Evolutionary conservation across 495 filamentous ascomycete species (phyloP).

Genomic region (Aspergillus campestris): DNA sequence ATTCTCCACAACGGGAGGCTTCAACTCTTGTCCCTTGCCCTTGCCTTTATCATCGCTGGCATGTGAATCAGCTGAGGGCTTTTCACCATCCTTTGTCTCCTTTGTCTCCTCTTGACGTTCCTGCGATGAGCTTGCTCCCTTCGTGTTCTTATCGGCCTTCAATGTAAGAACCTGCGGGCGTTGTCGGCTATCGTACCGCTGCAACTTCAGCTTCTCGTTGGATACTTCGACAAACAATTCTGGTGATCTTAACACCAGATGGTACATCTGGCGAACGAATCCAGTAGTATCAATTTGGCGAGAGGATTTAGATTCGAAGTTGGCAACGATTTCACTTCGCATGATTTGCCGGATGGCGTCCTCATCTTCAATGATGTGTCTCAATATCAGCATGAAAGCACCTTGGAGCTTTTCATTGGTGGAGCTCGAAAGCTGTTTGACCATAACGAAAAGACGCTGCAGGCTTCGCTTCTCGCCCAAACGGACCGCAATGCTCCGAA

Average conservation of each 20-base stretch:
- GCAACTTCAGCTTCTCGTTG: constrained; percentile 71
- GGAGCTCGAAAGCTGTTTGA: constrained; percentile 76
- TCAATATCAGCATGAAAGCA: constrained; percentile 76
- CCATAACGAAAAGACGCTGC: constrained; percentile 85
- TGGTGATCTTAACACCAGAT: constrained; percentile 75
- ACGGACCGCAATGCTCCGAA: constrained; percentile 59
- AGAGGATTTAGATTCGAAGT: constrained; percentile 56
- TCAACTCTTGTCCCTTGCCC: constrained; percentile 58
- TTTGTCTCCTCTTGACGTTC: constrained; percentile 23
- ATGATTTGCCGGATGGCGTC: constrained; percentile 86
- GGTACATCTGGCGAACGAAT: constrained; percentile 71
- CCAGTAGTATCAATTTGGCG: constrained; percentile 58
- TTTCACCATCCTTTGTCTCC: constrained; percentile 19
- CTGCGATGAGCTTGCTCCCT: constrained; percentile 22
- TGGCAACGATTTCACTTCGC: constrained; percentile 76
- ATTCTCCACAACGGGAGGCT: constrained; percentile 80
- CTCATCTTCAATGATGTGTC: constrained; percentile 92
- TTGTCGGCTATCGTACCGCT: constrained; percentile 50
- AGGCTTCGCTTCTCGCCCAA: constrained; percentile 84
- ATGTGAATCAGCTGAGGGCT: constrained; percentile 20
- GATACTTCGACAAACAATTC: constrained; percentile 86
- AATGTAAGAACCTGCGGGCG: constrained; percentile 49
- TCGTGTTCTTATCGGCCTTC: constrained; percentile 42
- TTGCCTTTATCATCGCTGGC: constrained; percentile 46
- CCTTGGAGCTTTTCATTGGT: constrained; percentile 69